Evolutionary conservation across 257 asterid genomes (phyloP), one percentile per base, ranked within the genome.

Genomic region (Parsonsia alboflavescens): DNA sequence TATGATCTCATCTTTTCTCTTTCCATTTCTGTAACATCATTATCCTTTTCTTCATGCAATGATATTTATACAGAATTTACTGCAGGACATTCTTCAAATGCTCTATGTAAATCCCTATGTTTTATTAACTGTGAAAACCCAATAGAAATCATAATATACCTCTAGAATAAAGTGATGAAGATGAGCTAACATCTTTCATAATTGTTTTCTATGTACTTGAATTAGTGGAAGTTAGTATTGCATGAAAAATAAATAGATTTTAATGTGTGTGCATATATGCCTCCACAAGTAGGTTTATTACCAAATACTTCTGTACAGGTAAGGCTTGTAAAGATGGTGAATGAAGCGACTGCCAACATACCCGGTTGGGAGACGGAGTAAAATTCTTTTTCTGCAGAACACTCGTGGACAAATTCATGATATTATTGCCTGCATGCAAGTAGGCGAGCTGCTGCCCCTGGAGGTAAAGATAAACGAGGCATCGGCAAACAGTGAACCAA

Each of bases 331-430:
- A 85, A 85, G 85, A 86, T 89, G 66, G 97, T 91, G 74, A 93
- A 93, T 17, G 98, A 93, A 85, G 98, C 98, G 22, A 84, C 86
- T 71, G 93, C 93, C 48, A 89, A 91, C 82, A 88, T 91, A 76
- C 98, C 98, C 21, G 82, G 81, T 76, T 93, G 98, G 98, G 96
- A 89, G 10, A 49, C 50, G 41, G 50, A 9, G 28, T 65, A 65
- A 65, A 41, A 2, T 16, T 39, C 19, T 7, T 41, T 36, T 19
- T n/a, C 1, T 7, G 19, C 69, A 9, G 9, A 39, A n/a, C 70
- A 39, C 70, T 39, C 13, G 0, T 2, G 0, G 26, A 63, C 1
- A 10, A 36, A 63, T 41, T 16, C 46, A 63, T 36, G 68, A 33
- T 9, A 2, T 6, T 57, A 1, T 57, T 22, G 36, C 15, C 36